Percentiles rank a stretch among this genome's conserved stretches.
phyloP scores from a whole-genome alignment of 805 yeast genomes.

The Cyberlindnera galapagoensis region DNA sequence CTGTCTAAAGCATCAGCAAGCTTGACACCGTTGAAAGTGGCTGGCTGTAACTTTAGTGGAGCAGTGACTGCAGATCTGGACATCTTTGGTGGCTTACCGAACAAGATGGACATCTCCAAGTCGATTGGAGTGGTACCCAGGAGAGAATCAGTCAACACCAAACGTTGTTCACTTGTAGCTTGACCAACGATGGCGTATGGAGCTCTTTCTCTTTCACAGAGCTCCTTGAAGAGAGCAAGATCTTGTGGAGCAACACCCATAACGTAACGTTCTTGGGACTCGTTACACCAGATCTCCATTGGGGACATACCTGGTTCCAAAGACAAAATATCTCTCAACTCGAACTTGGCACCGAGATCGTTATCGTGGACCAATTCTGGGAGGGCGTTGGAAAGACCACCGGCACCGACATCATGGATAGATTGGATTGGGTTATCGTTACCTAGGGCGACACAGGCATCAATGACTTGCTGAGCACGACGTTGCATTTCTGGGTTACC shows the following conservation, averaged over 20 bases:
- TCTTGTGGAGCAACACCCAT: constrained; percentile 83
- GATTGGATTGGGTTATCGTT: constrained; percentile 78
- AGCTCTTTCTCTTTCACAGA: constrained; percentile 94
- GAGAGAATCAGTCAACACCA: constrained; percentile 73
- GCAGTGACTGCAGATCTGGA: constrained; percentile 65
- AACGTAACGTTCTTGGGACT: constrained; percentile 97
- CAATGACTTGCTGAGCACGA: constrained; percentile 97
- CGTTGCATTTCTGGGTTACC: constrained; percentile 99
- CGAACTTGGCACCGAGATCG: constrained; percentile 89
- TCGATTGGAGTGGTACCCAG: constrained; percentile 86
- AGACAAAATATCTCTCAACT: constrained; percentile 82
- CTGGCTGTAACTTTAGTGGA: constrained; percentile 40
- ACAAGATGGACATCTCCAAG: constrained; percentile 87
- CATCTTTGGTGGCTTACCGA: constrained; percentile 97
- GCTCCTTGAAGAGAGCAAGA: constrained; percentile 59
- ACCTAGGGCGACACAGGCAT: constrained; percentile 84
- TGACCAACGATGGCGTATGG: constrained; percentile 93
- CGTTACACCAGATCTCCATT: constrained; percentile 99
- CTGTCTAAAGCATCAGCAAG: constrained; percentile 67
- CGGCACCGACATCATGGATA: constrained; percentile 99
- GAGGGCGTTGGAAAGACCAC: constrained; percentile 94
- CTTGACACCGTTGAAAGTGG: constrained; percentile 31
- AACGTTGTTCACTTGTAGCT: constrained; percentile 82
- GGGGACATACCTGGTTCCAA: constrained; percentile 99
- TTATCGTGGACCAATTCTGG: constrained; percentile 98